These are phyloP conservation scores for Penicillium sp. DNA, from an alignment of 2,329 filamentous ascomycete genomes.

Conservation along the genomic window DNA sequence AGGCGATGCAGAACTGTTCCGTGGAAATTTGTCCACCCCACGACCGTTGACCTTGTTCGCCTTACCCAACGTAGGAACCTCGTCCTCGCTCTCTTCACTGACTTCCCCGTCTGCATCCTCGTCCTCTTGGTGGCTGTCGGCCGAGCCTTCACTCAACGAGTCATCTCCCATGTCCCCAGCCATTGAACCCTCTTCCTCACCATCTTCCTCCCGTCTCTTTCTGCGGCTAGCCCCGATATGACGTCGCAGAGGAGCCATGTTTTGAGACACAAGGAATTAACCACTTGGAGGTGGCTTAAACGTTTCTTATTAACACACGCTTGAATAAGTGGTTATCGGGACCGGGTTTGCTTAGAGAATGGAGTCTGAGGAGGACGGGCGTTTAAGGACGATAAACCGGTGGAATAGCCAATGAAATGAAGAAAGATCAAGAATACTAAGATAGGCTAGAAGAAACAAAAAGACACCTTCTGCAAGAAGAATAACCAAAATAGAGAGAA, in stretches of 20 bases:
- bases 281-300: background rate
- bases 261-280: slow-evolving; percentile 1
- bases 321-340: slow-evolving; percentile 9
- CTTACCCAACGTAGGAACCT: slow-evolving; percentile 34
- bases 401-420: background rate
- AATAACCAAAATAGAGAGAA: slow-evolving; percentile 7
- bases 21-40: slow-evolving; percentile 28
- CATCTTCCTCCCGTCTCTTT: slow-evolving; percentile 47
- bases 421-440: slow-evolving; percentile 10
- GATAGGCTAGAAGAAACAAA: slow-evolving; percentile 3
- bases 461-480: slow-evolving; percentile 6
- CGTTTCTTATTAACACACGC: background rate
- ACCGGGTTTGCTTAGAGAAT: slow-evolving; percentile 10
- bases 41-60: slow-evolving; percentile 28
- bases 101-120: slow-evolving; percentile 60
- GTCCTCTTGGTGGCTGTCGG: slow-evolving; percentile 56
- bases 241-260: slow-evolving; percentile 46
- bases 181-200: slow-evolving; percentile 49
- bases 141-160: slow-evolving; percentile 61
- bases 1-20: slow-evolving; percentile 34
- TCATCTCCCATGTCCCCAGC: slow-evolving; percentile 56
- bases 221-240: slow-evolving; percentile 46
- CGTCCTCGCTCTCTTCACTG: slow-evolving; percentile 56
- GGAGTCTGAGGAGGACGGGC: slow-evolving; percentile 19
- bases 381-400: slow-evolving; percentile 19